Evolutionary conservation across 257 asterid species (phyloP), one percentile per base, ranked within the genome.

Genomic region (Jacaranda mimosifolia): DNA sequence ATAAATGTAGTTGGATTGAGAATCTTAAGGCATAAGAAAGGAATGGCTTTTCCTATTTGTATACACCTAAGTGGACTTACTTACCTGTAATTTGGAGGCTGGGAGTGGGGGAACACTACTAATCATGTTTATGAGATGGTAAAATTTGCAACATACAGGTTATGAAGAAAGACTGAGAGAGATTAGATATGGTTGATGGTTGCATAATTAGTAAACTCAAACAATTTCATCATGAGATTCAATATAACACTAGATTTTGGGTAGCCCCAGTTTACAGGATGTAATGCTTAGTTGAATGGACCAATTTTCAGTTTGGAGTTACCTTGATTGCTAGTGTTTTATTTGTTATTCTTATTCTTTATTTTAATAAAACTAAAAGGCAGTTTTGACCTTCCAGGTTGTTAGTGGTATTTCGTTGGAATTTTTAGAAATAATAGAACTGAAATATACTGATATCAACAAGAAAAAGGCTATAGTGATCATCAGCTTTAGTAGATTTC

Each of bases 1-100:
- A 71, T 13, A 26, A 12, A 39, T 51, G 14, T 15, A 13, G 58
- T n/a, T 49, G 18, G 68, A 39, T 63, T 72, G 55, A 63, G n/a
- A 26, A 69, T 18, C 32, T 18, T 57, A 8, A 58, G 53, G 46
- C 48, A 40, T 38, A 42, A 6, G 12, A 67, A 26, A 49, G 48
- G 64, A 64, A 19, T 38, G 57, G 72, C 42, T n/a, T 8, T 67
- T 26, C 40, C 59, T 68, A 3, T 65, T 78, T 63, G 67, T 39
- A 17, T 65, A 26, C 2, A 26, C 42, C 17, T 75, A 64, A 68
- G 8, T 4, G 39, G 55, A 21, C 64, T 63, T 63, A 21, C 79
- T 45, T 60, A 13, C 49, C 36, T 26, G 32, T 26, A 26, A 2
- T 26, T 26, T 26, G 32, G 32, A 26, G 32, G 32, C 32, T 26